Evolutionary conservation across 2,329 filamentous ascomycete genomes (phyloP).

Genomic region (Phoma sp.): DNA sequence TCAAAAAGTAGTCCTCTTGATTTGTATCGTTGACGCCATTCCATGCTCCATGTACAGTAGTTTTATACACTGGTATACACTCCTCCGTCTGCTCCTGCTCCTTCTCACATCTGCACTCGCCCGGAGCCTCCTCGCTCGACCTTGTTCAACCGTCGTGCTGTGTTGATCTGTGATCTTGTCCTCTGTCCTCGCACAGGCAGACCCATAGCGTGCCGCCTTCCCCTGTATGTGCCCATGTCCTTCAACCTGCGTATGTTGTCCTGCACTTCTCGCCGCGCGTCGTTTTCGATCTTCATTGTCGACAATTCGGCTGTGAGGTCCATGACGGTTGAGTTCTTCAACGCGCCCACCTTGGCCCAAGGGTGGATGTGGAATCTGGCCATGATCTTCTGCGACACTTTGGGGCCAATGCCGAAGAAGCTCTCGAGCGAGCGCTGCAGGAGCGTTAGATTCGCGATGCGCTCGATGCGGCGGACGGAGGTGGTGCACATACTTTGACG

Average conservation of each 20-base stretch:
- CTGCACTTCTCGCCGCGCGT: conserved; percentile 76
- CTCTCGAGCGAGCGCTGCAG: conserved; percentile 69
- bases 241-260: conserved; percentile 87
- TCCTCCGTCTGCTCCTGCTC: no score
- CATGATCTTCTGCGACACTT: conserved; percentile 72
- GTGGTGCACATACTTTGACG: conserved; percentile 70
- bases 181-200: conserved; percentile 90
- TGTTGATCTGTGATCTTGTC: conserved; percentile 78
- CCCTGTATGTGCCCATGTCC: conserved; percentile 90
- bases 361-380: conserved; percentile 90
- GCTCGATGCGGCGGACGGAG: conserved; percentile 38
- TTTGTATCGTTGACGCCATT: conserved; percentile 17
- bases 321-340: conserved; percentile 78
- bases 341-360: conserved; percentile 75
- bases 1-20: not conserved
- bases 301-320: conserved; percentile 85
- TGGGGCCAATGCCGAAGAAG: conserved; percentile 47
- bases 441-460: conserved; percentile 20
- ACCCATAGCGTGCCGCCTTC: conserved; percentile 89
- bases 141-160: conserved; percentile 65
- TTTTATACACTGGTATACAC: conserved; percentile 35
- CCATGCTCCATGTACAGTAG: conserved; percentile 27
- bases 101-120: conserved; percentile 37
- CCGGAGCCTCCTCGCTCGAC: conserved; percentile 60
- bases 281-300: conserved; percentile 92